A percentile compares a stretch with the other conserved stretches of the same genome.
Evolutionary conservation across 495 filamentous ascomycete genomes (phyloP).

Genomic region (Lentithecium fluviatile): DNA sequence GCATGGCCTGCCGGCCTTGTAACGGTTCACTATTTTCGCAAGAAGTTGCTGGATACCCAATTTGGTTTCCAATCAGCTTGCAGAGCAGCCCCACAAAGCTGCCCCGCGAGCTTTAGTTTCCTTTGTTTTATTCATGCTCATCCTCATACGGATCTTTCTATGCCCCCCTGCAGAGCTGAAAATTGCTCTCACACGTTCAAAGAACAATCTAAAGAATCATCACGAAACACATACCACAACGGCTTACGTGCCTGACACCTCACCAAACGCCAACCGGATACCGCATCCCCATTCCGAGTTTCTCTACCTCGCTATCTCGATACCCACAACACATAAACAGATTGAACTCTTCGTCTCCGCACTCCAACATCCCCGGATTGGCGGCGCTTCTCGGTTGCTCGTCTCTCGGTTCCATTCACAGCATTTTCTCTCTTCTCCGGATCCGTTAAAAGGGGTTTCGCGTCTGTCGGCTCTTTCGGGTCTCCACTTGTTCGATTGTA

Average conservation of each 20-base stretch:
- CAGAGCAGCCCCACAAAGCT: conserved; percentile 19
- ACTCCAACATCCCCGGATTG: background rate
- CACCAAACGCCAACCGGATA: conserved; percentile 1
- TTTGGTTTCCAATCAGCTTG: conserved; percentile 6
- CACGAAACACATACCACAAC: conserved; percentile 21
- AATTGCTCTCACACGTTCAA: conserved; percentile 29
- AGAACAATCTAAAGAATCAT: conserved; percentile 28
- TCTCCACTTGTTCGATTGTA: conserved; percentile 19
- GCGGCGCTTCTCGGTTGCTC: background rate
- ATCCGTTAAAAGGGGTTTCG: background rate
- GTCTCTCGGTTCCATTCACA: background rate
- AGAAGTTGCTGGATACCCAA: conserved; percentile 16
- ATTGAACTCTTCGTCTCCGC: background rate
- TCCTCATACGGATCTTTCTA: conserved; percentile 17
- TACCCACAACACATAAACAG: background rate
- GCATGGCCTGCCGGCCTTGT: background rate
- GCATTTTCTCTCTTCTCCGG: background rate
- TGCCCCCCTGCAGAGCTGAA: conserved; percentile 23
- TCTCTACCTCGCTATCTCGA: background rate
- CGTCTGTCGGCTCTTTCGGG: background rate
- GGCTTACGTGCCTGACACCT: conserved; percentile 23
- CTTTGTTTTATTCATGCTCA: conserved; percentile 31
- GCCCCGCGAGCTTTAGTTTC: conserved; percentile 30
- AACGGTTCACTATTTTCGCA: conserved; percentile 1
- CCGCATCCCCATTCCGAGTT: background rate